A percentile compares a stretch with the other conserved stretches of the same genome.
phyloP scores from a whole-genome alignment of 2,329 filamentous ascomycete species.

The Claviceps monticola region DNA sequence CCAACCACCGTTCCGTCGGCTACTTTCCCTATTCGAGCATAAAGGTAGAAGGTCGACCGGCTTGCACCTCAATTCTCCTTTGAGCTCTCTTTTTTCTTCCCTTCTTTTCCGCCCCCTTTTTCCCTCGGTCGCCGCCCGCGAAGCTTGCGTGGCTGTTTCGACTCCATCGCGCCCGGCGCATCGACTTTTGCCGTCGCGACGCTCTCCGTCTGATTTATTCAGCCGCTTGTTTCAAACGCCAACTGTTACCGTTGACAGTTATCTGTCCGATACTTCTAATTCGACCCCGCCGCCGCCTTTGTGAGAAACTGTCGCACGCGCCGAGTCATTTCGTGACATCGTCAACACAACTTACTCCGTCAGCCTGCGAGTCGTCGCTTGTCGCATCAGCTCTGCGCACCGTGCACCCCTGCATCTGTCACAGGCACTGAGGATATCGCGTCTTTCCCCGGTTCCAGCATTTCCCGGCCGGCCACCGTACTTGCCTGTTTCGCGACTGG shows the following conservation, averaged over 20 bases:
- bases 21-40: not conserved
- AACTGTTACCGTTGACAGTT: slow-evolving; percentile 4
- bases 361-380: not conserved
- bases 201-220: not conserved
- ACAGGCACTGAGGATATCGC: not conserved
- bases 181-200: slow-evolving; percentile 2
- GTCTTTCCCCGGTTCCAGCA: not conserved
- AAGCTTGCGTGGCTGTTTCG: not conserved
- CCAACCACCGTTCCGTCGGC: slow-evolving; percentile 4
- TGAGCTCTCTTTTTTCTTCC: not conserved
- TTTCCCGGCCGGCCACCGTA: not conserved
- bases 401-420: not conserved
- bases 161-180: slow-evolving; percentile 2
- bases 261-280: not conserved
- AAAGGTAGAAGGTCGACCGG: not conserved
- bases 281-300: not conserved
- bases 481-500: not conserved
- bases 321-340: not conserved
- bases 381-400: not conserved
- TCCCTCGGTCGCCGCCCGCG: not conserved
- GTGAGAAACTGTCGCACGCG: not conserved
- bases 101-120: not conserved
- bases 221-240: slow-evolving; percentile 1
- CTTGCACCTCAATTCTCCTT: not conserved
- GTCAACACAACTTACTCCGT: not conserved